Base-by-base conservation (phyloP, 495 filamentous ascomycete species). In the Cetradonia linearis region DNA sequence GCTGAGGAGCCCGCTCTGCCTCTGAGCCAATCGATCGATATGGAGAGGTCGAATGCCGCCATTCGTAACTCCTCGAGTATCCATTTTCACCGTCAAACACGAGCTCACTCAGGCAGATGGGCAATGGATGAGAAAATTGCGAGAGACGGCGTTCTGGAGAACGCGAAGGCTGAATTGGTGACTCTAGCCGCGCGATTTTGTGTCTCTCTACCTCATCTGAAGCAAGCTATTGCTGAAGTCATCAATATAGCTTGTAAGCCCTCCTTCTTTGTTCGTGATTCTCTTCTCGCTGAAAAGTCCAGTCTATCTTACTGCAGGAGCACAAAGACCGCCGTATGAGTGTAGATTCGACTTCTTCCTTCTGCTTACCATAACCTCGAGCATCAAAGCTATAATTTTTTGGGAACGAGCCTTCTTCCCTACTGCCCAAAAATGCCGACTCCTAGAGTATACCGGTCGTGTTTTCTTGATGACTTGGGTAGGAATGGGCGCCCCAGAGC, bases 391-490 rank as follows among this genome's bases (percentile, higher is more conserved):
- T 27, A 55, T 36, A 16, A 52, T 59, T 8, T 62, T n/a, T 64
- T 20, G 18, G 49, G 4, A 28, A 58, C 3, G 57, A 66, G 27
- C 58, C 58, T 10, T 66, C 62, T 47, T 37, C 59, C 49, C 62
- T 20, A 38, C 28, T 14, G 14, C 20, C n/a, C 46, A 57, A 58
- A 56, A 66, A 61, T 38, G 53, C 34, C 59, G 48, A 28, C 36
- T 67, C 30, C 56, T 67, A 37, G 63, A 63, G 50, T 52, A 58
- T 31, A 76, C 70, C 3, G 73, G 70, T 0, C 70, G 64, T 44
- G 71, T 74, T 64, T 71, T 74, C n/a, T 59, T 65, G 37, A 70
- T 68, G 28, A 76, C 69, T 0, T 70, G 68, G 4, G 67, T 64
- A 0, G 74, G 74, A 20, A 76, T 72, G 3, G 63, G 63, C 3